Evolutionary conservation across 768 basidiomycete genomes (phyloP).

Genomic region (Pleurotus sapidus): DNA sequence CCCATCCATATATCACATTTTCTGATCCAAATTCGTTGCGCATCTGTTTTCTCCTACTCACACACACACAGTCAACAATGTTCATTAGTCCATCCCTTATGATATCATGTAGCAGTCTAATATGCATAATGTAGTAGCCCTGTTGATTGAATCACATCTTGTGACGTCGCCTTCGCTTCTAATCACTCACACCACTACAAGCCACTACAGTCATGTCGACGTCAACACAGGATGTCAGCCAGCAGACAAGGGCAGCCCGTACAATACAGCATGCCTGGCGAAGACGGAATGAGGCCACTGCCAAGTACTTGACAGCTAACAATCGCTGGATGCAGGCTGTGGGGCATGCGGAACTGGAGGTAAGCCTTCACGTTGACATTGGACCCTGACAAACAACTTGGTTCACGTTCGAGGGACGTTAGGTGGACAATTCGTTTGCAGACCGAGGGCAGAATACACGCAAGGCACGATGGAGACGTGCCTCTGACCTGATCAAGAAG

Average conservation of each 20-base stretch:
- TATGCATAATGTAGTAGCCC: conserved; percentile 4
- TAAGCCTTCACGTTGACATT: conserved; percentile 11
- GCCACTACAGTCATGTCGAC: background rate
- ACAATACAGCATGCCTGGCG: conserved; percentile 40
- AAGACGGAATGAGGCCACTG: conserved; percentile 20
- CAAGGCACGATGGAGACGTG: conserved; percentile 45
- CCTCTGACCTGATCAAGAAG: conserved; percentile 34
- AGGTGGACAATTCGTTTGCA: conserved; percentile 18
- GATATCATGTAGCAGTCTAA: conserved; percentile 5
- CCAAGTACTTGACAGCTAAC: conserved; percentile 25
- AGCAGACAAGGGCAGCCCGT: conserved; percentile 26
- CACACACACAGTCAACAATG: background rate
- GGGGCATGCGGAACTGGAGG: conserved; percentile 33
- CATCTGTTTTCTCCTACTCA: conserved; percentile 10
- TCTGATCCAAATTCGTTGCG: conserved; percentile 3
- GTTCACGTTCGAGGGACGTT: conserved; percentile 30
- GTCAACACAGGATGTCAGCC: background rate
- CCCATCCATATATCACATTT: conserved; percentile 6
- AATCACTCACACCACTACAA: too few species aligned
- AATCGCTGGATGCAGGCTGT: conserved; percentile 38
- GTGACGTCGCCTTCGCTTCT: conserved; percentile 23
- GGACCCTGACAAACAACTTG: too few species aligned
- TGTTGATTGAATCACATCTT: background rate
- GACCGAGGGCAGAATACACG: conserved; percentile 42
- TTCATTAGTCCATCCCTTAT: conserved; percentile 6